These are phyloP conservation scores for Blastomyces silverae DNA, from an alignment of 2,329 filamentous ascomycete species.

Conservation along the genomic window DNA sequence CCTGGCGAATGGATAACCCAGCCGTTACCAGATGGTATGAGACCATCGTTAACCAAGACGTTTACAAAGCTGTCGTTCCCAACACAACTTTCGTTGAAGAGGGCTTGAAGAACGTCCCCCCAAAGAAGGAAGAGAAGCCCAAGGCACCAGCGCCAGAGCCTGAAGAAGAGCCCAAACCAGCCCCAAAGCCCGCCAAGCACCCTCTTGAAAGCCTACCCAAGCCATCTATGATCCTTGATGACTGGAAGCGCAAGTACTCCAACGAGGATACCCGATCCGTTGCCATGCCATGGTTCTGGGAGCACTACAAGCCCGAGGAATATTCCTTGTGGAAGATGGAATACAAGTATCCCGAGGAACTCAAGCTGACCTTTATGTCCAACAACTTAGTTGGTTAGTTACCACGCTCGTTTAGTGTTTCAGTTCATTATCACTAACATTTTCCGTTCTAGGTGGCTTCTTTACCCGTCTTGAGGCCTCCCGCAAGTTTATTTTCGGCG, in stretches of 20 bases:
- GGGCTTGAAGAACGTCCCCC: slow-evolving; percentile 64
- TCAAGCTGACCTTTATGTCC: slow-evolving; percentile 97
- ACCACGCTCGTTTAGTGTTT: not conserved
- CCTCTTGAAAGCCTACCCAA: slow-evolving; percentile 78
- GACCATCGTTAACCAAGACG: slow-evolving; percentile 86
- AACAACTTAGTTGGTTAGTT: slow-evolving; percentile 80
- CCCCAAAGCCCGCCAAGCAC: slow-evolving; percentile 83
- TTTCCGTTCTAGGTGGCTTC: slow-evolving; percentile 61
- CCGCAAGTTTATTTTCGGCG: slow-evolving; percentile 97
- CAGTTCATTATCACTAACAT: slow-evolving; percentile 2
- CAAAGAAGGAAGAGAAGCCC: slow-evolving; percentile 59
- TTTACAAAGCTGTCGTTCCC: slow-evolving; percentile 73
- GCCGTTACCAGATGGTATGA: slow-evolving; percentile 89
- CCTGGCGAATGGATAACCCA: slow-evolving; percentile 76
- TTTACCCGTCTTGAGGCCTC: slow-evolving; percentile 94
- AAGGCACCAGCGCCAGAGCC: slow-evolving; percentile 47
- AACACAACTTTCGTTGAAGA: slow-evolving; percentile 75
- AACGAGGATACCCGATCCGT: slow-evolving; percentile 79
- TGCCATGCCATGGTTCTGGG: slow-evolving; percentile 97
- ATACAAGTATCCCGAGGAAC: slow-evolving; percentile 99
- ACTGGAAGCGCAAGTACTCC: slow-evolving; percentile 99
- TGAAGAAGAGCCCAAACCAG: slow-evolving; percentile 57
- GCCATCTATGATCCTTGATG: slow-evolving; percentile 76
- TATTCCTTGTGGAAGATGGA: slow-evolving; percentile 91
- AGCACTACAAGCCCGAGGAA: slow-evolving; percentile 87